Base-by-base conservation (phyloP, 805 yeast genomes). In the Starmerella asiatica region DNA sequence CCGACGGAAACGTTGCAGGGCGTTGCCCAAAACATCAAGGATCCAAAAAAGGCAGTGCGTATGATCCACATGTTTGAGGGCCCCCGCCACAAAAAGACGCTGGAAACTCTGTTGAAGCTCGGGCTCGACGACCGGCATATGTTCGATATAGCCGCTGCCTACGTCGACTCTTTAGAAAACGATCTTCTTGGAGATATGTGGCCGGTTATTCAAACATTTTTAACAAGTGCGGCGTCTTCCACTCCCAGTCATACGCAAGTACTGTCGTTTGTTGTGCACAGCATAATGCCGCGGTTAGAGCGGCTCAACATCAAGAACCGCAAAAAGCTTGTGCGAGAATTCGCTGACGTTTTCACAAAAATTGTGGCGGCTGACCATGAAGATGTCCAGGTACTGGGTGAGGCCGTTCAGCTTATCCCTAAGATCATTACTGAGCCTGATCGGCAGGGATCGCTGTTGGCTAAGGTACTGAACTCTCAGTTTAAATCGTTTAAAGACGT, bases 181-280 rank as follows among this genome's bases (percentile, higher is more conserved):
- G 93, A 84, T 50, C 74, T 82, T 0, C 63, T 84, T 36, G 85
- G 79, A 43, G 97, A 88, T 42, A 69, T 85, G 16, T 88, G 85
- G 76, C 56, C 57, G 8, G 70, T 68, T 18, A 61, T 77, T 26
- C 60, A 72, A 20, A 55, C 56, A 2, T 85, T 81, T 47, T 62
- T 82, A 48, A 76, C 68, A 46, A 84, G 76, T 4, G 69, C 75
- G 0, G 71, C 73, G 47, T 57, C 68, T 15, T 50, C 62, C 5
- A 36, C 23, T 3, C 12, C 31, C 5, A 32, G 17, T 21, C 18
- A 23, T 4, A 12, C 11, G n/a, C 23, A n/a, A 9, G 29, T 27
- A 3, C 30, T 44, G 12, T 16, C 21, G 6, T 44, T 44, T 26
- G 20, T 39, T 9, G 41, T 45, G 14, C 12, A 21, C 16, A 16